Percentiles rank a stretch among this genome's conserved stretches.
These are phyloP conservation scores for Penicillium soppii DNA, from an alignment of 495 filamentous ascomycete species.

Conservation along the genomic window DNA sequence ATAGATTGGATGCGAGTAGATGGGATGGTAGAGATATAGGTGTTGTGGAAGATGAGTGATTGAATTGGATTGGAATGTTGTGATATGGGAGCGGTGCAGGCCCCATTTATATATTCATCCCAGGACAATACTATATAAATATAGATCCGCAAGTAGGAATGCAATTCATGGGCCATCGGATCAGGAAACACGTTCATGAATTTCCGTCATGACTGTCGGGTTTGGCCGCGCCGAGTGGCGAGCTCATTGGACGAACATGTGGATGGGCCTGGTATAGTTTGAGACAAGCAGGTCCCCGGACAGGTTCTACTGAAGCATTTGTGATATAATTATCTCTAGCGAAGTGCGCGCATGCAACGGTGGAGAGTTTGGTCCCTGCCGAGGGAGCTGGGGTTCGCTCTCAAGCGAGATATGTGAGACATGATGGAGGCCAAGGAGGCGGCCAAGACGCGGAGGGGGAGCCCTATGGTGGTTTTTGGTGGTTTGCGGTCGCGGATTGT, in stretches of 20 bases:
- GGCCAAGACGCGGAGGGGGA: neutral
- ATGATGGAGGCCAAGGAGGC: neutral
- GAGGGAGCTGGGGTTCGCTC: too few species aligned
- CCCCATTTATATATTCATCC: too few species aligned
- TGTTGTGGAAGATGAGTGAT: too few species aligned
- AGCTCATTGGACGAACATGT: neutral
- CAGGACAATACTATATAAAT: too few species aligned
- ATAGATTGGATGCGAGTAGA: neutral
- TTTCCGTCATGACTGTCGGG: slow-evolving; percentile 4
- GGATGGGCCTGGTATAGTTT: neutral
- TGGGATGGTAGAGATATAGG: too few species aligned
- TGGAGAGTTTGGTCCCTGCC: neutral
- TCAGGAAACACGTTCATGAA: too few species aligned
- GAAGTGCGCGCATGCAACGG: neutral
- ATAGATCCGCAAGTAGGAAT: too few species aligned
- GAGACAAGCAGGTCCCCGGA: too few species aligned
- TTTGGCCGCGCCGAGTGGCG: slow-evolving; percentile 3
- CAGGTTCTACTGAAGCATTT: neutral
- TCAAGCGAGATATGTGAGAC: neutral
- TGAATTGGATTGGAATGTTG: neutral
- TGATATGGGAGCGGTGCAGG: too few species aligned
- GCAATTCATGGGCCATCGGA: too few species aligned
- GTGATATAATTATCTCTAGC: neutral
- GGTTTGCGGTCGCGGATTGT: too few species aligned
- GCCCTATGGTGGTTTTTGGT: neutral